A percentile compares a stretch with the other conserved stretches of the same genome.
phyloP scores from a whole-genome alignment of 306 rosid species.

The Amphicarpaea edgeworthii region DNA sequence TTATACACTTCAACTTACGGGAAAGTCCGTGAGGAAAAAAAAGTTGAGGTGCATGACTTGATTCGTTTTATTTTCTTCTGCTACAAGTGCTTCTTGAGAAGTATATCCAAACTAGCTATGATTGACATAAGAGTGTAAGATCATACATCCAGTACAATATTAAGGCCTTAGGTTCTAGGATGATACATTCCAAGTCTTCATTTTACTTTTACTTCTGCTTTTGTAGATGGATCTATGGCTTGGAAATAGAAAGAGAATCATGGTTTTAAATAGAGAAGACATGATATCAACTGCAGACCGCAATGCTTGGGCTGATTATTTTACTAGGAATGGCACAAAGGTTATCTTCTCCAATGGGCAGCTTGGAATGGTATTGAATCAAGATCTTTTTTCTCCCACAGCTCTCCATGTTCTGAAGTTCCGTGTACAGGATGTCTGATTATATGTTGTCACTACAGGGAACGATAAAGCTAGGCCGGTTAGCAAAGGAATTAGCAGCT shows the following conservation, averaged over 20 bases:
- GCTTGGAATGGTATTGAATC: slow-evolving; percentile 80
- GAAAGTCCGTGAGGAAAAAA: neutral
- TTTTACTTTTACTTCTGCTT: slow-evolving; percentile 38
- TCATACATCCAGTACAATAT: slow-evolving; percentile 7
- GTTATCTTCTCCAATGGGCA: slow-evolving; percentile 89
- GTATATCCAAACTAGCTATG: neutral
- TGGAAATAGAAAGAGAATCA: slow-evolving; percentile 83
- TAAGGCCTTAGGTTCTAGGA: slow-evolving; percentile 26
- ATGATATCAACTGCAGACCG: slow-evolving; percentile 89
- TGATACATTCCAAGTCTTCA: slow-evolving; percentile 16
- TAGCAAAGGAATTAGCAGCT: slow-evolving; percentile 83
- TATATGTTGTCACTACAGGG: slow-evolving; percentile 64
- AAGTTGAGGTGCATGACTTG: neutral
- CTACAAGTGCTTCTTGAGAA: neutral
- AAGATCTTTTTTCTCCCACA: slow-evolving; percentile 20
- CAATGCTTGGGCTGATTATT: slow-evolving; percentile 93
- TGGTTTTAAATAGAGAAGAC: slow-evolving; percentile 97
- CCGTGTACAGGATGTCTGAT: slow-evolving; percentile 42
- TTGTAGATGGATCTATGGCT: slow-evolving; percentile 90
- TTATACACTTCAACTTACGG: neutral
- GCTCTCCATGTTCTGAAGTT: slow-evolving; percentile 39
- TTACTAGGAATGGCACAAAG: slow-evolving; percentile 71
- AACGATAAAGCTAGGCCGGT: slow-evolving; percentile 78
- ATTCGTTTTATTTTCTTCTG: neutral
- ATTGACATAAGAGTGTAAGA: slow-evolving; percentile 1